Percentiles rank a stretch among this genome's conserved stretches.
Conservation (phyloP, 345 rosid species). For the Firmiana major region DNA sequence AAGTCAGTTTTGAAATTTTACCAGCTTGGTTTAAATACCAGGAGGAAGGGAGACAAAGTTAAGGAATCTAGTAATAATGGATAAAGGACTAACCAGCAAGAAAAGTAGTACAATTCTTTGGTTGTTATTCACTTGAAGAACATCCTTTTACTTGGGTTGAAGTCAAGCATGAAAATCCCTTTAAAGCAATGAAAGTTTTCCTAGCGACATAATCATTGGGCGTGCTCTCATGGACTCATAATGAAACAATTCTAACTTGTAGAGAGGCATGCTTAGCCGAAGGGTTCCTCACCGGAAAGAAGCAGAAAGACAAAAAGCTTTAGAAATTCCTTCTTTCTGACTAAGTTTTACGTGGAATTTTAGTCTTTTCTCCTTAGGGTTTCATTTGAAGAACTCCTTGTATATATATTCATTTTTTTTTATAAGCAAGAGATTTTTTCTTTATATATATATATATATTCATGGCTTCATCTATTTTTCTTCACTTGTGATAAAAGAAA, state of each 20-base stretch:
- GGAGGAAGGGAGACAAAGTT: constrained; percentile 12
- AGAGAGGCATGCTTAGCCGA: constrained; percentile 10
- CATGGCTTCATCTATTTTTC: not conserved
- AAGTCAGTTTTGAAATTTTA: constrained; percentile 10
- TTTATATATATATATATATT: no score
- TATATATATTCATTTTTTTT: no score
- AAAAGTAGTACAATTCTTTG: constrained; percentile 22
- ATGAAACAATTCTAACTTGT: constrained; percentile 19
- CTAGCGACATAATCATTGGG: constrained; percentile 51
- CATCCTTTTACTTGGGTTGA: constrained; percentile 30
- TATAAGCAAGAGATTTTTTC: no score
- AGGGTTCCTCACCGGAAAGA: not conserved
- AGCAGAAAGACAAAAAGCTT: not conserved
- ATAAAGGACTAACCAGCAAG: constrained; percentile 20
- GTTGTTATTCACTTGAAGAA: constrained; percentile 24
- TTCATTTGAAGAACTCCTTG: not conserved
- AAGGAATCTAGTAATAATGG: constrained; percentile 9
- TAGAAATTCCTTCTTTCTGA: constrained; percentile 14
- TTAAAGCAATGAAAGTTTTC: constrained; percentile 36
- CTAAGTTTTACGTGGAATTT: constrained; percentile 20
- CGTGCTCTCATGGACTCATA: constrained; percentile 43
- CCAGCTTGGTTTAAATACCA: constrained; percentile 20
- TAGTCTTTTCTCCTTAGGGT: constrained; percentile 12
- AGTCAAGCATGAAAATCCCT: constrained; percentile 37
- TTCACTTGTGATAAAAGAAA: constrained; percentile 22